These are phyloP conservation scores for Colletotrichum musicola DNA, from an alignment of 2,329 filamentous ascomycete genomes.

Conservation along the genomic window DNA sequence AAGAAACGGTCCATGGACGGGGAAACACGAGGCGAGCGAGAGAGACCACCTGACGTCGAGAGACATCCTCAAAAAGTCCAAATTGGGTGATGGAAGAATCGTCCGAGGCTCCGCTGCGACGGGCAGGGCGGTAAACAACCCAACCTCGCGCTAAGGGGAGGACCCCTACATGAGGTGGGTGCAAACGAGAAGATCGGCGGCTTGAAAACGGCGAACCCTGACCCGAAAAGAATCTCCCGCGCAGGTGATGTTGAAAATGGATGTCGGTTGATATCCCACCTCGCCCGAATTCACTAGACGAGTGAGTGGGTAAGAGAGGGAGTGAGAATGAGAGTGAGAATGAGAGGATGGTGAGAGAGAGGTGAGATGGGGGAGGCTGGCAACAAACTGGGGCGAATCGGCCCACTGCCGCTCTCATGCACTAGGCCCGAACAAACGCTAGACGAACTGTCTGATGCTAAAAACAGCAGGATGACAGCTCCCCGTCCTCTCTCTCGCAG, in stretches of 20 bases:
- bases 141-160: not conserved
- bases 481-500: slow-evolving; percentile 1
- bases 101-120: not conserved
- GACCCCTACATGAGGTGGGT: not conserved
- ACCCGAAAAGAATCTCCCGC: not conserved
- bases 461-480: slow-evolving; percentile 31
- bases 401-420: not conserved
- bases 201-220: not conserved
- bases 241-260: slow-evolving; percentile 2
- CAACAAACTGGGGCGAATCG: slow-evolving; percentile 14
- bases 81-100: not conserved
- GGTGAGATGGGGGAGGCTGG: slow-evolving; percentile 16
- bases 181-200: slow-evolving; percentile 3
- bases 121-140: not conserved
- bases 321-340: not conserved
- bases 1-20: slow-evolving; percentile 17
- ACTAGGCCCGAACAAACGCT: not conserved
- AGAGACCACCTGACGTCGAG: slow-evolving; percentile 29
- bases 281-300: no score
- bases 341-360: not conserved
- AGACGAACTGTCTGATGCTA: slow-evolving; percentile 9
- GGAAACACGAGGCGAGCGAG: slow-evolving; percentile 18
- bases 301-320: no score
- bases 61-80: no score
- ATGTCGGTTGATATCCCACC: slow-evolving; percentile 2